These are phyloP conservation scores for Apiotrichum veenhuisii DNA, from an alignment of 1,284 basidiomycete genomes.

Conservation along the genomic window DNA sequence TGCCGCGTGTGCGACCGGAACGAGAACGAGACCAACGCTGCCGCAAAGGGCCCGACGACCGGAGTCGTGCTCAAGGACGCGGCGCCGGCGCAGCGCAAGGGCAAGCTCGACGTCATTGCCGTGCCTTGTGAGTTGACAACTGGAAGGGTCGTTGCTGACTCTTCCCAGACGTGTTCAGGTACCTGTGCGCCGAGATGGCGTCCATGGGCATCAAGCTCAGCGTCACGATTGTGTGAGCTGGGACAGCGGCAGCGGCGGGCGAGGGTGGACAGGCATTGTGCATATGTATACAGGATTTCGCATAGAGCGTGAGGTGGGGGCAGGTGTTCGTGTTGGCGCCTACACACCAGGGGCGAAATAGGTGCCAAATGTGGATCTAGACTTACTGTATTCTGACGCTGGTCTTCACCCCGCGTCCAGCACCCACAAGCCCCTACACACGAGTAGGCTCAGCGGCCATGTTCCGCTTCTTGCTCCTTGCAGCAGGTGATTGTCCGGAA, in stretches of 20 bases:
- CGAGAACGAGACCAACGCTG: slow-evolving; percentile 28
- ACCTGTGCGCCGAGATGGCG: slow-evolving; percentile 57
- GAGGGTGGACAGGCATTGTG: neutral
- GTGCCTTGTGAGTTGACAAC: slow-evolving; percentile 63
- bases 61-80: slow-evolving; percentile 26
- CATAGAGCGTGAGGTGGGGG: neutral
- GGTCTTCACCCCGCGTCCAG: no score
- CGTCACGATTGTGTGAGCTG: slow-evolving; percentile 34
- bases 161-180: slow-evolving; percentile 34
- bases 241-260: neutral
- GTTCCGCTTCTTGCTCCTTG: no score
- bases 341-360: no score
- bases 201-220: slow-evolving; percentile 57
- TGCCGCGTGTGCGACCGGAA: slow-evolving; percentile 82
- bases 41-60: slow-evolving; percentile 8
- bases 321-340: no score
- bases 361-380: no score
- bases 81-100: slow-evolving; percentile 33
- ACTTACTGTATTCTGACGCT: no score
- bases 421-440: no score
- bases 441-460: no score
- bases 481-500: no score
- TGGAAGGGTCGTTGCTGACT: slow-evolving; percentile 11
- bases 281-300: neutral
- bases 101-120: slow-evolving; percentile 86